Evolutionary conservation across 2,329 filamentous ascomycete species (phyloP), one percentile per base, ranked within the genome.

Genomic region (Penicillium freii): DNA sequence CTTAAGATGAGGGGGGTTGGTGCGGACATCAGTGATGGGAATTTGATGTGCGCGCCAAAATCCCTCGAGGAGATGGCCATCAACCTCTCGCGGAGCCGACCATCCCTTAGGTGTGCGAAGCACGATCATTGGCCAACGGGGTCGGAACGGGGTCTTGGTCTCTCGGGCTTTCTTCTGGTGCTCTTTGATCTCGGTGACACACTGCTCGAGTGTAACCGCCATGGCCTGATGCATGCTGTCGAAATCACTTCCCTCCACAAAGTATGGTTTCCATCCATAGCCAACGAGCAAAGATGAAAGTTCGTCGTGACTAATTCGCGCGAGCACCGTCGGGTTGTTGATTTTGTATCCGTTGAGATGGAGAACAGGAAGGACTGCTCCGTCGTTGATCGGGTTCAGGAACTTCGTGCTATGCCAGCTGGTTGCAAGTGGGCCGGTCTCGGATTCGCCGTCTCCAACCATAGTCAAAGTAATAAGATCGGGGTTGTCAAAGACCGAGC

Each of bases 321-420:
- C 85, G 17, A 92, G 82, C 0, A 92, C 70, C 5, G 86, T 92
- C 9, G 88, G 88, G 73, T 91, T 90, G 78, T 90, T 90, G 78
- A 92, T 92, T 80, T 92, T 92, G 81, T 92, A 92, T 46, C 89
- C 89, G 66, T 92, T 92, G 34, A 92, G 80, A 72, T 92, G 88
- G 11, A 92, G 81, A 6, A 92, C 85, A 0, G 89, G 89, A 1
- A 92, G 80, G 8, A 92, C 89, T 38, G 88, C 89, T 31, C 89
- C 89, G 66, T 92, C 89, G 0, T 83, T 87, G 64, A 90, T 87
- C 5, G 89, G 89, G 69, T 92, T 91, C 62, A 92, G 81, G 75
- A 91, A 92, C 72, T 92, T 92, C 69, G 83, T 92, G 74, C 87
- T 89, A 75, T 92, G 89, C 89, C 89, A 92, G 55, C 87, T 87